Evolutionary conservation across 306 rosid species (phyloP).

Genomic region (Castanea sativa): DNA sequence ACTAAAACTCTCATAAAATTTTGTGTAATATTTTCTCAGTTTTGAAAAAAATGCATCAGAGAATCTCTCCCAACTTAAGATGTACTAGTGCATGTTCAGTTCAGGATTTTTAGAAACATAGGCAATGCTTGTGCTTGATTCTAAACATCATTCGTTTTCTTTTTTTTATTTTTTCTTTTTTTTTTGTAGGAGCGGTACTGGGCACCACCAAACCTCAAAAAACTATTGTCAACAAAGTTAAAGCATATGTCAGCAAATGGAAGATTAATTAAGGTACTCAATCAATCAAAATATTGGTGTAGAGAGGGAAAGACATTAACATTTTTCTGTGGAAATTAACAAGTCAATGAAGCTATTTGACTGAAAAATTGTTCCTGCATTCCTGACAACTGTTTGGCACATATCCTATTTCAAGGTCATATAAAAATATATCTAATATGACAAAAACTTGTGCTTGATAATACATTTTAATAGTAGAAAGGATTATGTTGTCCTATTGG

Average conservation of each 20-base stretch:
- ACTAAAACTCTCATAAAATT: constrained; percentile 6
- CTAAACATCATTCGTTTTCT: constrained; percentile 15
- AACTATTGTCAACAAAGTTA: constrained; percentile 66
- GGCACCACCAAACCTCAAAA: constrained; percentile 76
- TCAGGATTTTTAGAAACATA: not conserved
- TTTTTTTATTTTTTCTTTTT: no score
- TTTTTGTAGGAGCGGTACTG: constrained; percentile 62
- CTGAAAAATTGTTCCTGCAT: not conserved
- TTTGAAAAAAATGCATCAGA: not conserved
- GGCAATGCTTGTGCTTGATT: constrained; percentile 16
- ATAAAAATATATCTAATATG: constrained; percentile 16
- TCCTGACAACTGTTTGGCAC: constrained; percentile 1
- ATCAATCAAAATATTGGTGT: constrained; percentile 11
- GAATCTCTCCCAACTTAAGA: constrained; percentile 14
- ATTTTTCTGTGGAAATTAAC: constrained; percentile 14
- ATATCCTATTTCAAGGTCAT: constrained; percentile 9
- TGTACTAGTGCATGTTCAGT: not conserved
- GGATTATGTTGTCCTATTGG: constrained; percentile 3
- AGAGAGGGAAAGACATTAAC: not conserved
- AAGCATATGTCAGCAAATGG: constrained; percentile 80
- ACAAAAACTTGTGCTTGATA: not conserved
- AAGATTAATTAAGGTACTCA: constrained; percentile 73
- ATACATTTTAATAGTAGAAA: not conserved
- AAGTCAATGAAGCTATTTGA: constrained; percentile 16
- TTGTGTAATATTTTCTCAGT: constrained; percentile 7